Conservation (phyloP, 768 basidiomycete genomes). For the Mycena crocata region DNA sequence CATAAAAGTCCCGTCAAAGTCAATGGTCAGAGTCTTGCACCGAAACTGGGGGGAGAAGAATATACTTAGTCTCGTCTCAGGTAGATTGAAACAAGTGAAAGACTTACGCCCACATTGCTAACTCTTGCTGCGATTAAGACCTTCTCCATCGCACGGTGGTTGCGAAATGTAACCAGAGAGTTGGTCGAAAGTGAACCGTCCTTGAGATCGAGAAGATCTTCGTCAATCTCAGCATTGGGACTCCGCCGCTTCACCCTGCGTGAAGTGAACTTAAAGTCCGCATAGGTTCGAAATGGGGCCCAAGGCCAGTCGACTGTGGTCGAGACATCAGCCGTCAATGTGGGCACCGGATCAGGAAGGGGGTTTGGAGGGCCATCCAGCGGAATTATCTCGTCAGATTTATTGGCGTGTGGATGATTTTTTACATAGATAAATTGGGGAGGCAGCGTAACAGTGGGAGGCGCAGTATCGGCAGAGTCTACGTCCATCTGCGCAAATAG, state of each 20-base stretch:
- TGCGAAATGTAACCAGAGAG: constrained; percentile 19
- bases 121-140: constrained; percentile 16
- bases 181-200: constrained; percentile 1
- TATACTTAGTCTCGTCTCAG: too few relatives aligned
- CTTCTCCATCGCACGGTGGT: constrained; percentile 20
- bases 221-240: constrained; percentile 19
- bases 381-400: neutral
- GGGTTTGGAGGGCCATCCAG: neutral
- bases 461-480: neutral
- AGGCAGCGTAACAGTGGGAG: neutral
- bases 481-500: constrained; percentile 8
- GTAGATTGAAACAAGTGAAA: too few relatives aligned
- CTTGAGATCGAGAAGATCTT: constrained; percentile 14
- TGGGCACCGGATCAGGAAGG: neutral
- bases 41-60: too few relatives aligned
- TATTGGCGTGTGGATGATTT: neutral
- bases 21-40: constrained; percentile 7
- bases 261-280: constrained; percentile 8
- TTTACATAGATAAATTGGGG: neutral
- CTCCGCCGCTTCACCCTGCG: constrained; percentile 7
- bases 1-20: constrained; percentile 16
- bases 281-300: constrained; percentile 15
- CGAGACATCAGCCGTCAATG: neutral
- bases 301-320: constrained; percentile 1
- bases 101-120: constrained; percentile 18